Evolutionary conservation across 2,329 filamentous ascomycete species (phyloP).

Genomic region (Trichoderma atroviride): DNA sequence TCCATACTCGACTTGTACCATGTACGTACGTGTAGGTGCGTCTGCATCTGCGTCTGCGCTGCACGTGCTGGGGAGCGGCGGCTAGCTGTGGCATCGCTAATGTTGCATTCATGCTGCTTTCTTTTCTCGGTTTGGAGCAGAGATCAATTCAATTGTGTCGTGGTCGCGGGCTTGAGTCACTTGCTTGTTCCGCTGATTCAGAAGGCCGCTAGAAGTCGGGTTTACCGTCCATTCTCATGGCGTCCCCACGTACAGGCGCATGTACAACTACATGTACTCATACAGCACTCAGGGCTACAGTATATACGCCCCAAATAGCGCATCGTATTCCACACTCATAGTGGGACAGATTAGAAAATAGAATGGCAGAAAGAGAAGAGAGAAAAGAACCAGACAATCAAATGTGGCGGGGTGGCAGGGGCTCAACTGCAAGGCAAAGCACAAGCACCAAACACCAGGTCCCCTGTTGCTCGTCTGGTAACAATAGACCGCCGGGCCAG

Average conservation of each 20-base stretch:
- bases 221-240: background rate
- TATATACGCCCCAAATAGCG: background rate
- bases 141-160: background rate
- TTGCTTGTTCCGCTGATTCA: background rate
- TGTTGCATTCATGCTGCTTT: background rate
- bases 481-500: conserved; percentile 13
- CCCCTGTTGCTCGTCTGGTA: conserved; percentile 11
- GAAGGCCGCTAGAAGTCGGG: background rate
- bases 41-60: background rate
- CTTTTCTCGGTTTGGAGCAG: background rate
- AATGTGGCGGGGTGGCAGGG: conserved; percentile 11
- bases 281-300: background rate
- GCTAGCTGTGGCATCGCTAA: background rate
- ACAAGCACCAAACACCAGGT: background rate
- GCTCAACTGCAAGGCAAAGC: conserved; percentile 4
- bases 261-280: background rate
- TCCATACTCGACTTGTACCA: background rate
- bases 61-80: conserved; percentile 13
- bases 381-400: background rate
- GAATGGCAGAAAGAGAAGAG: background rate
- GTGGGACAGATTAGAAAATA: background rate
- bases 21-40: background rate
- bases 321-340: background rate
- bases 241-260: background rate
- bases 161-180: background rate